Conservation (phyloP, 2,329 filamentous ascomycete genomes). For the Neopestalotiopsis clavispora region DNA sequence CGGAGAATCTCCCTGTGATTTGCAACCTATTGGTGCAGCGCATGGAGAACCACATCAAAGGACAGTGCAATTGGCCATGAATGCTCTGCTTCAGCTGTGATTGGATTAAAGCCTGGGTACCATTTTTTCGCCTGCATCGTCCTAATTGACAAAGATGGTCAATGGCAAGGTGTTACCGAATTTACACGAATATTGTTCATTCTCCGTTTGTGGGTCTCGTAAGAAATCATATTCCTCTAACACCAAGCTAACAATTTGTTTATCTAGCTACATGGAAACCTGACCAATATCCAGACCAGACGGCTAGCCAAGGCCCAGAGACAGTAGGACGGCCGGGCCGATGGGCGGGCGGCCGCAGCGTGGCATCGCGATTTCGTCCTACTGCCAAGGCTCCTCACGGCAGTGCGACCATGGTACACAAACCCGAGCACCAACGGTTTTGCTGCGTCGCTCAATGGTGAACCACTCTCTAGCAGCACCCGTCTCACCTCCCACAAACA, state of each 20-base stretch:
- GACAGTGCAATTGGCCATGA: not conserved
- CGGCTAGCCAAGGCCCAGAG: not conserved
- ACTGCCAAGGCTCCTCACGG: not conserved
- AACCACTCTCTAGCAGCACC: not conserved
- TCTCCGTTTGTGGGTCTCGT: not conserved
- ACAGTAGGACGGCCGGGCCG: constrained; percentile 8
- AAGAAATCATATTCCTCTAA: not conserved
- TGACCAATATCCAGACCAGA: not conserved
- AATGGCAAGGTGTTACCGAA: not conserved
- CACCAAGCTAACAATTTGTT: too few relatives aligned
- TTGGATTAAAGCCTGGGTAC: too few relatives aligned
- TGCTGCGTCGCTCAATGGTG: not conserved
- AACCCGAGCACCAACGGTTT: not conserved
- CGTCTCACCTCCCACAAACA: constrained; percentile 11
- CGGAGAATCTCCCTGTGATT: not conserved
- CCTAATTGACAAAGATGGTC: not conserved
- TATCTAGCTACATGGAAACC: not conserved
- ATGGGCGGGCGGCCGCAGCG: constrained; percentile 10
- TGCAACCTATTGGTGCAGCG: not conserved
- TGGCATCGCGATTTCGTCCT: constrained; percentile 3
- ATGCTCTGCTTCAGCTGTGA: too few relatives aligned
- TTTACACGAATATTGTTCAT: not conserved
- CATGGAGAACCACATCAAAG: not conserved
- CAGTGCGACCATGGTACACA: constrained; percentile 2
- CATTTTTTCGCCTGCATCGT: too few relatives aligned